Base-by-base conservation (phyloP, 805 yeast genomes). In the Yarrowia porcina region DNA sequence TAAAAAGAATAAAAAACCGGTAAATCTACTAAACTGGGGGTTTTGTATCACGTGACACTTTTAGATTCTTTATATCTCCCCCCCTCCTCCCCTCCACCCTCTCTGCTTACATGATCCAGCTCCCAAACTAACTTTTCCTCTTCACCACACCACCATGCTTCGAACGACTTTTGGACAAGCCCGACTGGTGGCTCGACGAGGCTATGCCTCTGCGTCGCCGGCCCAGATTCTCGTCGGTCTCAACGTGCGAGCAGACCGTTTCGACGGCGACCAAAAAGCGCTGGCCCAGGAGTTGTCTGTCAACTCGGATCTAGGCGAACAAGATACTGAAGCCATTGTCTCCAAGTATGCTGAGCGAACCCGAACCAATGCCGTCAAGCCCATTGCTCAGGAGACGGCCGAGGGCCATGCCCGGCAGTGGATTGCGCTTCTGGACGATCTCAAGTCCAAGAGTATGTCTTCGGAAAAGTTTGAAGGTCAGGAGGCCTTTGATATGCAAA, bases 141-240 rank as follows among this genome's bases (percentile, higher is more conserved):
- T 32, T 15, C 38, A 15, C 39, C 15, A 4, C 41, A 18, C 36
- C 44, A 52, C 42, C 59, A 52, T 52, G 59, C 44, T 52, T 42
- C 17, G 59, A 52, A 35, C 36, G 36, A 20, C 57, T 13, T 3
- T 5, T 2, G 42, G 42, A 50, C 57, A 33, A 17, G 39, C 54
- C 7, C 57, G 57, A 28, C 28, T 33, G 11, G 11, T 23, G 27
- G 18, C n/a, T 3, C 25, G 32, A 3, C 57, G 57, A 2, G 57
- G 57, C 11, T 50, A 50, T 32, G 36, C 59, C 25, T 30, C 59
- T 9, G 44, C 25, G 44, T 56, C 61, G 28, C 61, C 61, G 30
- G 61, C 61, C 38, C 28, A 56, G 49, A 41, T 56, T 15, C 61
- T 56, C 15, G 61, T 56, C 38, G 61, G 49, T 17, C 47, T 41